Evolutionary conservation across 2,329 filamentous ascomycete genomes (phyloP).

Genomic region (Phialophora chinensis): DNA sequence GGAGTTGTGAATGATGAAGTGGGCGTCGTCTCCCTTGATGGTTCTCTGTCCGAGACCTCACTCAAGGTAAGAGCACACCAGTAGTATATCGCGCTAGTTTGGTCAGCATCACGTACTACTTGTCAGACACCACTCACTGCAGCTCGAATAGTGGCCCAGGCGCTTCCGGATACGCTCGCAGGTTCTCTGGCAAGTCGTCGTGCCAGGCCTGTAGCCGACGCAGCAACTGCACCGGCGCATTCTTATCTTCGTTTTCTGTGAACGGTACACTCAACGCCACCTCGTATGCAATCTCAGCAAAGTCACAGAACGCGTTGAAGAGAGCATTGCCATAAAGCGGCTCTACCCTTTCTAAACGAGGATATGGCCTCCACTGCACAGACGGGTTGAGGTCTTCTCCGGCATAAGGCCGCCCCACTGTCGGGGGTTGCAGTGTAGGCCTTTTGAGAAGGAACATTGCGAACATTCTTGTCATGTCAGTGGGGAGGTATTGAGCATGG

Average conservation of each 20-base stretch:
- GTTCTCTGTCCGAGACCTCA: conserved; percentile 7
- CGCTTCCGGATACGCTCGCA: conserved; percentile 1
- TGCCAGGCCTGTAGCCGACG: conserved; percentile 6
- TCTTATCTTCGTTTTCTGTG: background rate
- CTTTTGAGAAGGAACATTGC: conserved; percentile 16
- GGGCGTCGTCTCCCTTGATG: conserved; percentile 1
- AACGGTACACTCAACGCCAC: conserved; percentile 16
- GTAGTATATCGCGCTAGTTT: conserved; percentile 10
- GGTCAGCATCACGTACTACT: background rate
- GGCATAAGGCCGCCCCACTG: conserved; percentile 4
- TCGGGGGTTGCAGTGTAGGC: conserved; percentile 12
- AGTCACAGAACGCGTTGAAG: conserved; percentile 12
- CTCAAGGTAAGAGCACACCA: conserved; percentile 13
- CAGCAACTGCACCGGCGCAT: conserved; percentile 11
- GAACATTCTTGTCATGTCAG: conserved; percentile 10
- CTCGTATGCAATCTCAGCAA: conserved; percentile 18
- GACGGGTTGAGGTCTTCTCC: conserved; percentile 8
- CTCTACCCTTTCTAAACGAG: conserved; percentile 5
- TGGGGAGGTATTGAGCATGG: background rate
- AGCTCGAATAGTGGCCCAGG: conserved; percentile 16
- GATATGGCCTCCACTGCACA: conserved; percentile 15
- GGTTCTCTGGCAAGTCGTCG: background rate
- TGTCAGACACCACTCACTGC: conserved; percentile 8
- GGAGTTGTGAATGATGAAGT: background rate
- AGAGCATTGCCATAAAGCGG: conserved; percentile 7